Evolutionary conservation across 768 basidiomycete genomes (phyloP), one percentile per base, ranked within the genome.

Genomic region (Steccherinum ochraceum): DNA sequence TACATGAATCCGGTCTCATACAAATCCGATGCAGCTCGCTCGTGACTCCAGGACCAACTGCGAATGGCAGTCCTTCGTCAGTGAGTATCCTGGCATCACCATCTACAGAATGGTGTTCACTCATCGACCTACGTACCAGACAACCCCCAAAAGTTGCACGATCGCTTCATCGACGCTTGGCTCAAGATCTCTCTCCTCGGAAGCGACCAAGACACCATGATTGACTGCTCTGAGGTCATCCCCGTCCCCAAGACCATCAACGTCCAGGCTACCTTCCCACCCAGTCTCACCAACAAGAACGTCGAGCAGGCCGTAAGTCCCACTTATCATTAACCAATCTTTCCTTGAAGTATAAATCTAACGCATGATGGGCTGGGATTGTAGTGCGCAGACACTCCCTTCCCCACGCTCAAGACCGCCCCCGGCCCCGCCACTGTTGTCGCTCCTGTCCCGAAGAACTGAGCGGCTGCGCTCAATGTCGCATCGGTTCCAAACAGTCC

Each of bases 41-140:
- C 66, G 67, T 51, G 68, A 69, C 58, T 52, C 56, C 23, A 61
- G 64, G 49, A 67, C 67, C 7, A 66, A 66, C 20, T 69, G 67
- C 60, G 49, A 57, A 40, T 69, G 67, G 67, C 67, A 68, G 56
- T 58, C 52, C n/a, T 61, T 64, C 51, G 58, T 65, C 52, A 58
- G 55, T 56, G 48, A 44, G 53, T 54, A 55, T 19, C 35, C 40
- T n/a, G n/a, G n/a, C n/a, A n/a, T n/a, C n/a, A n/a, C 18, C 24
- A 10, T 5, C 26, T 25, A 12, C 26, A 13, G 18, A 7, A 16
- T n/a, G n/a, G n/a, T n/a, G n/a, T n/a, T n/a, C n/a, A n/a, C 48
- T 41, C 3, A 21, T 19, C 20, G 5, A 5, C n/a, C n/a, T n/a
- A n/a, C n/a, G n/a, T 18, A 12, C 13, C 46, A 49, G 54, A 56